These are phyloP conservation scores for Nigrospora sphaerica DNA, from an alignment of 2,329 filamentous ascomycete species.

Conservation along the genomic window DNA sequence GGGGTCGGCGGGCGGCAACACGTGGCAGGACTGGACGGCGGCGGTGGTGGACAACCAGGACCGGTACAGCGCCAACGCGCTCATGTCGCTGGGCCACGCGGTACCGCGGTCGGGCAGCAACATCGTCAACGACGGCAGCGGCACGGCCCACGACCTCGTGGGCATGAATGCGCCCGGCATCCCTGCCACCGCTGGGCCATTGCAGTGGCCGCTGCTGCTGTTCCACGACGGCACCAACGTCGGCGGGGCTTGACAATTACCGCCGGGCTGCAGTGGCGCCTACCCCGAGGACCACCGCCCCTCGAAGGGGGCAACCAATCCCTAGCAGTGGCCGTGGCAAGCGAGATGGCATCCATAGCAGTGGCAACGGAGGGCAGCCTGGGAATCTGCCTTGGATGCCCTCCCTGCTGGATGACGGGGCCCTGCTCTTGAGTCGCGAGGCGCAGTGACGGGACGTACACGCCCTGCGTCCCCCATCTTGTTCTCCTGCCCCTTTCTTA, in stretches of 20 bases:
- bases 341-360: too few relatives aligned
- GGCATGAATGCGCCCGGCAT: constrained; percentile 4
- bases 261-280: too few relatives aligned
- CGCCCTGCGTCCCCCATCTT: too few relatives aligned
- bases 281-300: too few relatives aligned
- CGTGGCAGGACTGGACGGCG: constrained; percentile 49
- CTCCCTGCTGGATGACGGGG: too few relatives aligned
- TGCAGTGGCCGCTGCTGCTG: constrained; percentile 23
- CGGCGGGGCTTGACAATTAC: constrained; percentile 5
- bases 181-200: constrained; percentile 12
- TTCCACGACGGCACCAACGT: constrained; percentile 19
- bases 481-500: too few relatives aligned
- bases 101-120: constrained; percentile 9
- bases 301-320: too few relatives aligned
- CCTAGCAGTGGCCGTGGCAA: too few relatives aligned
- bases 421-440: too few relatives aligned
- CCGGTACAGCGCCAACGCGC: constrained; percentile 39
- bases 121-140: constrained; percentile 12
- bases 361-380: too few relatives aligned
- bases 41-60: constrained; percentile 43
- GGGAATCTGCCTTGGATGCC: too few relatives aligned
- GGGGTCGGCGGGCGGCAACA: constrained; percentile 28
- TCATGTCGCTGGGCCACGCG: constrained; percentile 35
- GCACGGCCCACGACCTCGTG: constrained; percentile 10
- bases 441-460: too few relatives aligned